Percentiles rank a stretch among this genome's conserved stretches.
phyloP scores from a whole-genome alignment of 2,329 filamentous ascomycete genomes.

The Coniochaeta prunicola region DNA sequence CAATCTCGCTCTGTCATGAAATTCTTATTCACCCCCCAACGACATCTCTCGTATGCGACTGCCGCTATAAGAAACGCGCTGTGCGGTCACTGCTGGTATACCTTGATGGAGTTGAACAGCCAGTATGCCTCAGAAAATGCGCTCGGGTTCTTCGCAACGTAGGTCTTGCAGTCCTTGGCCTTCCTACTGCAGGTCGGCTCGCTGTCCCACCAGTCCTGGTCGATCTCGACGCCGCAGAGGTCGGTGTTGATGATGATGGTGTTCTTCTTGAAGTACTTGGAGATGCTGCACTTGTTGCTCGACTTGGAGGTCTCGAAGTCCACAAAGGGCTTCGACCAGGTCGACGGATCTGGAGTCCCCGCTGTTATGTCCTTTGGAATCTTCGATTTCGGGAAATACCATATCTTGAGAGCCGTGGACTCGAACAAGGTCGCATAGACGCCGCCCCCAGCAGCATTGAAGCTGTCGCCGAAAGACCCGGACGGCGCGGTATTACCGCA shows the following conservation, averaged over 20 bases:
- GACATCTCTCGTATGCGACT: too few species aligned
- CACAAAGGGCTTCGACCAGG: constrained; percentile 59
- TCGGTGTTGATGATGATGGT: constrained; percentile 62
- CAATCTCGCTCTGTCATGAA: background rate
- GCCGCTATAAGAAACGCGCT: too few species aligned
- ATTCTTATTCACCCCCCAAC: background rate
- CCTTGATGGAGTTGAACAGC: constrained; percentile 34
- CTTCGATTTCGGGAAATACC: constrained; percentile 25
- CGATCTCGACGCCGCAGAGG: constrained; percentile 14
- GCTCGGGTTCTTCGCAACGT: constrained; percentile 26
- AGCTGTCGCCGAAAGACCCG: background rate
- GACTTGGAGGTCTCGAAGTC: constrained; percentile 48
- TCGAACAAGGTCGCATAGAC: constrained; percentile 37
- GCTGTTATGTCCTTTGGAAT: constrained; percentile 26
- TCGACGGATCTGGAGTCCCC: constrained; percentile 49
- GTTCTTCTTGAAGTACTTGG: constrained; percentile 55
- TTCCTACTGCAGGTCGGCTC: constrained; percentile 9
- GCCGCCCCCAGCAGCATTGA: constrained; percentile 21
- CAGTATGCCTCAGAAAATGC: constrained; percentile 31
- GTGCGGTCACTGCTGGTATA: constrained; percentile 14
- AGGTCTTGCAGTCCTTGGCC: constrained; percentile 24
- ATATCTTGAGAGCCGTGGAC: constrained; percentile 31
- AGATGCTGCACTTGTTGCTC: constrained; percentile 43
- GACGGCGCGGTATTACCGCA: constrained; percentile 12
- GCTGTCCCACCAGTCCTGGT: background rate